Conservation (phyloP, 495 filamentous ascomycete species). For the Lasiosphaeria hispida region DNA sequence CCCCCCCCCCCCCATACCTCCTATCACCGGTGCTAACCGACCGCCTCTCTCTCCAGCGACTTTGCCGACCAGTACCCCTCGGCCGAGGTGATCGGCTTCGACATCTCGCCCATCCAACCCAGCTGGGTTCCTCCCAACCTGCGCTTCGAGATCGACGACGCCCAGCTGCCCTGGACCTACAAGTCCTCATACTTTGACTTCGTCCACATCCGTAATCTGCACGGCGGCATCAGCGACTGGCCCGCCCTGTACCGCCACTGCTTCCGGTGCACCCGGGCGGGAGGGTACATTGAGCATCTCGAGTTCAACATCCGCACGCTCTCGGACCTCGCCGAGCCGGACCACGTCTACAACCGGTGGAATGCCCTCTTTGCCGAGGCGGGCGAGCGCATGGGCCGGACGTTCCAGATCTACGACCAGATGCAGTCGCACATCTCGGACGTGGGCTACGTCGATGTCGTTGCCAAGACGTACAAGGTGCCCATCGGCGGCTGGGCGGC, state of each 20-base stretch:
- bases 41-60: conserved; percentile 34
- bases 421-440: neutral
- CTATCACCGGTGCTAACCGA: neutral
- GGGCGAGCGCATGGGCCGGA: conserved; percentile 13
- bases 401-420: conserved; percentile 9
- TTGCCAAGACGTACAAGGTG: conserved; percentile 7
- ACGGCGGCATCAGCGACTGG: conserved; percentile 8
- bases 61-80: conserved; percentile 55
- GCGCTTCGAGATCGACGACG: conserved; percentile 56
- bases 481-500: conserved; percentile 17
- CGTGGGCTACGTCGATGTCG: conserved; percentile 11
- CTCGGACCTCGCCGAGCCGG: neutral
- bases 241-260: neutral
- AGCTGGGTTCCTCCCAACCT: conserved; percentile 49
- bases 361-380: conserved; percentile 7
- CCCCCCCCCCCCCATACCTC: neutral
- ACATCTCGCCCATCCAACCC: conserved; percentile 52
- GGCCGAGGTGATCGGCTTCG: conserved; percentile 53
- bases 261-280: neutral
- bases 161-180: conserved; percentile 9
- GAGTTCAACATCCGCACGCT: conserved; percentile 13
- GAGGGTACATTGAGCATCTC: conserved; percentile 14
- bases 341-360: conserved; percentile 13
- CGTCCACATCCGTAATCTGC: neutral
- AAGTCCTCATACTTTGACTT: neutral